Base-by-base conservation (phyloP, 148 eudicot genomes). In the Rhododendron henanense region DNA sequence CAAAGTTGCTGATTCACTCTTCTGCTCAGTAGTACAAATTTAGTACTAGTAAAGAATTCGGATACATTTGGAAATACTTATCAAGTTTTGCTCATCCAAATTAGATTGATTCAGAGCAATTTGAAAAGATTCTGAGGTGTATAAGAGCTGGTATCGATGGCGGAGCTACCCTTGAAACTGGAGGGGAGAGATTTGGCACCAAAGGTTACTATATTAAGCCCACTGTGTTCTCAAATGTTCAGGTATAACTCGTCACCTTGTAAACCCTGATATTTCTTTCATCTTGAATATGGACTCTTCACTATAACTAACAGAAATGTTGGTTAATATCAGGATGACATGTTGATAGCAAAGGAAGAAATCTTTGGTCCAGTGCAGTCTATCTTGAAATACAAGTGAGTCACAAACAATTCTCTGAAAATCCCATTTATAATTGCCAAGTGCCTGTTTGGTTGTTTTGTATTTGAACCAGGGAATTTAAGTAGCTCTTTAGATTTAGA, bases 221-320 rank as follows among this genome's bases (percentile, higher is more conserved):
- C 84, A 94, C 99, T 25, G 97, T 96, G 85, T 96, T 96, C 93
- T 95, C 99, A n/a, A 85, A 95, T 84, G 99, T 96, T 35, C 87
- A 89, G 96, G 99, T 96, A 88, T 45, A 15, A 18, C 77, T 41
- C 2, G 45, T 41, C 6, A 25, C 53, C 4, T 35, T 81, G 63
- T 9, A 41, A 28, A 31, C 9, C 7, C 10, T 3, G 21, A 21
- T 23, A 1, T 8, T 74, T 45, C 84, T 73, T 81, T 39, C 18
- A 48, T 18, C 6, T 4, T 51, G 18, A 1, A 81, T 8, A 35
- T 51, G 35, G 13, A 65, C 57, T 6, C n/a, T 78, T 55, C 57
- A 53, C 39, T 6, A 33, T 10, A 67, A 13, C 83, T 59, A 76
- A 59, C 78, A 45, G 19, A 75, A 59, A 73, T 50, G n/a, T 23